Base-by-base conservation (phyloP, 352 stramenopile species). In the Globisporangium carolinianum region DNA sequence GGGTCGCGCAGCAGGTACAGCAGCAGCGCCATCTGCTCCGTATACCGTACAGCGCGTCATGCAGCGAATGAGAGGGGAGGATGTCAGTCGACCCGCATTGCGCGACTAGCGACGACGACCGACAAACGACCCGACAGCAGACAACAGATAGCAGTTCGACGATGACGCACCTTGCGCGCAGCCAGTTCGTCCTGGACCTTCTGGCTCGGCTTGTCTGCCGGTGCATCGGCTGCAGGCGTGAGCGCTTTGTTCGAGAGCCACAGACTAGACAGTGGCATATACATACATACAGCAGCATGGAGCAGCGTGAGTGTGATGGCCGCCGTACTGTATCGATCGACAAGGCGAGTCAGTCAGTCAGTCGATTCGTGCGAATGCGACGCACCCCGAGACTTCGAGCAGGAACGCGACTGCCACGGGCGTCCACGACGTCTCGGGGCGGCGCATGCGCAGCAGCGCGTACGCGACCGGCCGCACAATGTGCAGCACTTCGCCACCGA, bases 1-100 rank as follows among this genome's bases (percentile, higher is more conserved):
- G 84, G 84, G 51, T 94, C 83, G 50, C 84, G 82, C 32, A 94
- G 78, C 60, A 94, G 70, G 56, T 94, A 94, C 6, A 94, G 71
- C 38, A 94, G 69, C 45, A 94, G 67, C 48, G 75, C 75, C 80
- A 92, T 90, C 84, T 94, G 59, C 9, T 35, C 24, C 24, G 24
- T 24, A 24, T 24, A 24, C 24, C 24, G 2, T 24, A 24, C 24
- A 24, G 24, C 24, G 24, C 24, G 24, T 24, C 24, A 24, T 24
- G 24, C 24, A 24, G 2, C 17, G 53, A 24, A 52, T 11, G 12
- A 10, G 18, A 38, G 47, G 24, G 5, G 36, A 36, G 35, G 9
- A n/a, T 36, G 11, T 35, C 18, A 47, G 51, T 55, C 51, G 48
- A 55, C 32, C 42, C 24, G 6, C 47, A 14, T 37, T 36, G 47